Conservation (phyloP, 768 basidiomycete genomes). For the Pleurotus pulmonarius region DNA sequence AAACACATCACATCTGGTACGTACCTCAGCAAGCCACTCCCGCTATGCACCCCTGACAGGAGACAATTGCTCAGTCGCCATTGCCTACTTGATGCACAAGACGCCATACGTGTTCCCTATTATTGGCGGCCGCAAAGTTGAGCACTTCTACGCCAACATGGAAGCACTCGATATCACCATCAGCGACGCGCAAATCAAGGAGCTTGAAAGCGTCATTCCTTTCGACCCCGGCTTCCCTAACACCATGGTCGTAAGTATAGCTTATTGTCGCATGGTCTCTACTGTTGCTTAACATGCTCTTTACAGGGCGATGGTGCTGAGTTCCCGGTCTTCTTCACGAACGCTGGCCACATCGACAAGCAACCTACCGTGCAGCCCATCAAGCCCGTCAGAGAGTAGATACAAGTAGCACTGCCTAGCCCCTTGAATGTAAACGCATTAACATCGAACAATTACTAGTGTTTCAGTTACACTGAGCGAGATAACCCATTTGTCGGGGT, state of each 20-base stretch:
- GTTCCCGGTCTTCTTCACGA: neutral
- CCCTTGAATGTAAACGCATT: no score
- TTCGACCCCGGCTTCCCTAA: constrained; percentile 44
- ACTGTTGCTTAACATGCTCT: neutral
- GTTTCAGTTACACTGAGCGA: no score
- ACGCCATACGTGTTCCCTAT: constrained; percentile 49
- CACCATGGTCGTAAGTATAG: constrained; percentile 24
- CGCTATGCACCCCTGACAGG: neutral
- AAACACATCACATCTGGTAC: constrained; percentile 43
- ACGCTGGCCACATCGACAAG: neutral
- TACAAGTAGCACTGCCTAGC: no score
- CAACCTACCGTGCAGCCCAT: neutral
- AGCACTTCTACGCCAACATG: constrained; percentile 46
- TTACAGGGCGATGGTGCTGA: neutral
- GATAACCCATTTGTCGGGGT: no score
- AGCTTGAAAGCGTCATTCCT: constrained; percentile 35
- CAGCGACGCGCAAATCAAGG: constrained; percentile 36
- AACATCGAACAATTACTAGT: no score
- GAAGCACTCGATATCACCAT: constrained; percentile 43
- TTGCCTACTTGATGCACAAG: constrained; percentile 53
- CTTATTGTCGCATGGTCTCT: neutral
- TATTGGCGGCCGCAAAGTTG: constrained; percentile 45
- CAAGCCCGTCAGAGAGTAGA: no score
- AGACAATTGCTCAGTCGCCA: constrained; percentile 32
- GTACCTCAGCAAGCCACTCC: constrained; percentile 7